Base-by-base conservation (phyloP, 805 yeast genomes). In the Teunomyces kruisii region DNA sequence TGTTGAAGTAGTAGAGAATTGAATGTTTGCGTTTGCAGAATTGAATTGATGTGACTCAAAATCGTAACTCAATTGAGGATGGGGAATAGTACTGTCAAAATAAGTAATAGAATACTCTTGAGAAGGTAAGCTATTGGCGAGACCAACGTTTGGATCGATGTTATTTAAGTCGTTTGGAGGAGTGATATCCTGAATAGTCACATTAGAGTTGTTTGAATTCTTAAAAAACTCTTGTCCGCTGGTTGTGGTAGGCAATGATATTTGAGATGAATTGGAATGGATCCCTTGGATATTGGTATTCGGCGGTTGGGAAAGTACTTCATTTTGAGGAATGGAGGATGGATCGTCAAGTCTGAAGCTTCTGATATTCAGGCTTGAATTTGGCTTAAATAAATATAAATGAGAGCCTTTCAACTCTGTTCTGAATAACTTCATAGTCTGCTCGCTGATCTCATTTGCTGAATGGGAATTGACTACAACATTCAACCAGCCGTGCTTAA, bases 351-450 rank as follows among this genome's bases (percentile, higher is more conserved):
- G 42, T 38, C 50, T 46, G 49, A 75, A 71, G 37, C 58, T 58
- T 42, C 58, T 65, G 35, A 65, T 61, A 47, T 74, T 75, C 22
- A 80, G 45, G 22, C 70, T 80, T 19, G 68, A 62, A 2, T 76
- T 83, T 30, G 81, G 75, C 59, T 80, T 84, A 68, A 78, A 86
- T 13, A 90, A 61, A 43, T 74, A 71, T 42, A 90, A 64, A 35
- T 72, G 70, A 1, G 90, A 79, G 14, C 96, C 96, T 54, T 75
- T 79, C 46, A 90, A 66, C 55, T 83, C 88, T 0, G 86, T 89
- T 41, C 84, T 72, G 45, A 71, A 79, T 27, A 88, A 61, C 47
- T 76, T 67, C 61, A 75, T 52, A 26, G 65, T 66, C 7, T 62
- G 64, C 35, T 66, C 73, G 37, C 61, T 48, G 54, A 64, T 60